phyloP scores from a whole-genome alignment of 2,329 filamentous ascomycete genomes.

The Knoxdaviesia proteae region DNA sequence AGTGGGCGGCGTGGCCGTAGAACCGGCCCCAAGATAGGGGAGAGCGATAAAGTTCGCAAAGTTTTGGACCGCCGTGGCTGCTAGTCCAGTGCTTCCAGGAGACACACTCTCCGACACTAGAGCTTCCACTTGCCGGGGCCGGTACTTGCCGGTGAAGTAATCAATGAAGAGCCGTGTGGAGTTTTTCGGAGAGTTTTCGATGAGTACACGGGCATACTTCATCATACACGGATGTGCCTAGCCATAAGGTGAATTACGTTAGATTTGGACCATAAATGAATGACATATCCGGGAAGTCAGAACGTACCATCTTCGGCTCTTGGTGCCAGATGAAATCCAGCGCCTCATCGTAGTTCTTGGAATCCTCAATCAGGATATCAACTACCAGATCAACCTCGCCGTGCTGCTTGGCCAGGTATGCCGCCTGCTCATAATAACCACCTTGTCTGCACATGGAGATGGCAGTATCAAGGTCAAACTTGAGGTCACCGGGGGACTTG shows the following conservation, averaged over 20 bases:
- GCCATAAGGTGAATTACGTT: no score
- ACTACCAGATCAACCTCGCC: slow-evolving; percentile 85
- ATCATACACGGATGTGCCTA: slow-evolving; percentile 75
- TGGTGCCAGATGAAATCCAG: slow-evolving; percentile 80
- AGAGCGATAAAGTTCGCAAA: slow-evolving; percentile 65
- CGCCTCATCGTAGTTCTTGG: slow-evolving; percentile 73
- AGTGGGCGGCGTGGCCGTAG: slow-evolving; percentile 30
- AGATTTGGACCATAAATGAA: neutral
- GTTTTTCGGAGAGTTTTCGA: slow-evolving; percentile 66
- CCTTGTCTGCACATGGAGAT: slow-evolving; percentile 96
- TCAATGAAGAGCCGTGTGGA: slow-evolving; percentile 80
- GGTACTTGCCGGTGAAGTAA: slow-evolving; percentile 78
- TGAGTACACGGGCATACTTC: slow-evolving; percentile 81
- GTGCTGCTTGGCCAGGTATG: slow-evolving; percentile 85
- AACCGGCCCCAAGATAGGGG: slow-evolving; percentile 58
- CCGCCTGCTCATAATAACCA: slow-evolving; percentile 90
- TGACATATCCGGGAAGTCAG: fast-evolving
- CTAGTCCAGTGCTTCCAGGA: slow-evolving; percentile 20
- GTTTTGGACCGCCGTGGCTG: slow-evolving; percentile 66
- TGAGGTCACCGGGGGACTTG: slow-evolving; percentile 80
- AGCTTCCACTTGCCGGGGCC: slow-evolving; percentile 33
- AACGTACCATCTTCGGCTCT: slow-evolving; percentile 51
- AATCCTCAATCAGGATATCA: slow-evolving; percentile 88
- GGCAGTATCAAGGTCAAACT: slow-evolving; percentile 91
- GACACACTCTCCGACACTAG: slow-evolving; percentile 1